Conservation (phyloP, 2,329 filamentous ascomycete genomes). For the Ophiognomonia clavigignenti-juglandacearum region DNA sequence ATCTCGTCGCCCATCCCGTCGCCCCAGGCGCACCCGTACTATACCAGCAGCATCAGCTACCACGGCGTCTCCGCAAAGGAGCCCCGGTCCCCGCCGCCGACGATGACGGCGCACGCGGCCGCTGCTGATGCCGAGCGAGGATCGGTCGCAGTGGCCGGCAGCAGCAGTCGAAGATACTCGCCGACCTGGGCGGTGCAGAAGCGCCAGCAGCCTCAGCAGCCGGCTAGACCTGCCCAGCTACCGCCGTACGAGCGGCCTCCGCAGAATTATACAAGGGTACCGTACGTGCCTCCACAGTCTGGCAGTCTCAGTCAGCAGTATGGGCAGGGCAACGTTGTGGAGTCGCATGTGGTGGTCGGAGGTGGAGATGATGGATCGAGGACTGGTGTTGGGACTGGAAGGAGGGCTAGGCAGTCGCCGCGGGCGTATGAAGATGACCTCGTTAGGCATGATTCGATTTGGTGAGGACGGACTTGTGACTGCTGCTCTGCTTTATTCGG, state of each 20-base stretch:
- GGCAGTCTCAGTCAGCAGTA: constrained; percentile 10
- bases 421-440: background rate
- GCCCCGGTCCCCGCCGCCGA: constrained; percentile 1
- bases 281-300: constrained; percentile 9
- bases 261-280: constrained; percentile 1
- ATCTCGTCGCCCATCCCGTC: no score
- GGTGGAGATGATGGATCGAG: background rate
- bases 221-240: background rate
- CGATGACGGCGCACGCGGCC: background rate
- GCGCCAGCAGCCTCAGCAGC: constrained; percentile 3
- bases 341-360: constrained; percentile 2
- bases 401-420: constrained; percentile 7
- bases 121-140: background rate
- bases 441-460: constrained; percentile 12
- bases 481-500: background rate
- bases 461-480: background rate
- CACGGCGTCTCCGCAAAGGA: background rate
- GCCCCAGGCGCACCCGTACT: no score
- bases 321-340: constrained; percentile 4
- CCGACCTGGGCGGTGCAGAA: constrained; percentile 4
- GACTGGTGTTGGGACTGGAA: constrained; percentile 3
- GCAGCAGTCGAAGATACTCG: constrained; percentile 3
- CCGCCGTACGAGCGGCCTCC: constrained; percentile 10
- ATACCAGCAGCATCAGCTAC: no score
- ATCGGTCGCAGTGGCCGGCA: background rate